Conservation (phyloP, 768 basidiomycete species). For the Boletus subcaerulescens region DNA sequence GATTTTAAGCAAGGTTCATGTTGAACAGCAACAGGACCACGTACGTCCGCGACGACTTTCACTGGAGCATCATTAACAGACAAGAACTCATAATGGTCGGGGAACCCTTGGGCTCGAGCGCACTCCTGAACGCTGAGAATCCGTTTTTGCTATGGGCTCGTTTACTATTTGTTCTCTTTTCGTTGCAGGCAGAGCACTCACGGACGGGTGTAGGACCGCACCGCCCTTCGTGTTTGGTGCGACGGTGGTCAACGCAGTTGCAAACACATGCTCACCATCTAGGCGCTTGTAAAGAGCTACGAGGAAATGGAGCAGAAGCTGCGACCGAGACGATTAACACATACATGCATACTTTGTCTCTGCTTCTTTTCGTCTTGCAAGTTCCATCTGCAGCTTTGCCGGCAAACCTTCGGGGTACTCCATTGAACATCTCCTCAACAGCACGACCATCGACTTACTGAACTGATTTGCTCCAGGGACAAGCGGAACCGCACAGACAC, state of each 20-base stretch:
- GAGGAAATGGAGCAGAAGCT: slow-evolving; percentile 3
- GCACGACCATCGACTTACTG: slow-evolving; percentile 34
- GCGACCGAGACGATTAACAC: slow-evolving; percentile 1
- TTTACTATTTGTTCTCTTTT: background rate
- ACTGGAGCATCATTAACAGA: slow-evolving; percentile 39
- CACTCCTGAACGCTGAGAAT: slow-evolving; percentile 64
- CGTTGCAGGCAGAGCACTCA: slow-evolving; percentile 20
- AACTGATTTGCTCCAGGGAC: slow-evolving; percentile 47
- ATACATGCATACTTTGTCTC: slow-evolving; percentile 29
- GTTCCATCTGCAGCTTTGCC: slow-evolving; percentile 35
- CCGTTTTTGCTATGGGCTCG: slow-evolving; percentile 57
- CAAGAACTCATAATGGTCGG: slow-evolving; percentile 62
- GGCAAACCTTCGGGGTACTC: slow-evolving; percentile 40
- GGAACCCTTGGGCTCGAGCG: slow-evolving; percentile 77
- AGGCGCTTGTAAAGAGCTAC: slow-evolving; percentile 58
- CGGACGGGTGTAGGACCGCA: slow-evolving; percentile 44
- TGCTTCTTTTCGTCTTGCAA: slow-evolving; percentile 27
- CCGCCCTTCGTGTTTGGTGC: slow-evolving; percentile 50
- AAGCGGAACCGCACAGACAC: slow-evolving; percentile 56
- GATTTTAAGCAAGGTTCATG: background rate
- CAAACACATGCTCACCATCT: slow-evolving; percentile 50
- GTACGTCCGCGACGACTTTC: slow-evolving; percentile 49
- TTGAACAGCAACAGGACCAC: slow-evolving; percentile 20
- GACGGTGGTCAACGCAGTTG: slow-evolving; percentile 60
- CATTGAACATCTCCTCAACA: background rate